These are phyloP conservation scores for Diplodia sapinea DNA, from an alignment of 2,329 filamentous ascomycete genomes.

Conservation along the genomic window DNA sequence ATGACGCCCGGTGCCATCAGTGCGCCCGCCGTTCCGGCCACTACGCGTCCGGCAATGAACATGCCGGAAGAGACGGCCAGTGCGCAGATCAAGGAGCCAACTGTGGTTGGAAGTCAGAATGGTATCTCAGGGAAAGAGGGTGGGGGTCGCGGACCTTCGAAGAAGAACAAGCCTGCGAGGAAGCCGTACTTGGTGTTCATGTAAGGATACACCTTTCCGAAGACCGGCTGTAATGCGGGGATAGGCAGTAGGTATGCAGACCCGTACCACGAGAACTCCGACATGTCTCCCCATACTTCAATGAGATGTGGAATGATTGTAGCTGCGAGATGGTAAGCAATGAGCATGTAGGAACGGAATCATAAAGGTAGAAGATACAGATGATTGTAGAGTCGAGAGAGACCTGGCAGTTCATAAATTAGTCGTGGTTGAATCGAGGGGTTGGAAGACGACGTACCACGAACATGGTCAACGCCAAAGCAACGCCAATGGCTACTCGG, in stretches of 20 bases:
- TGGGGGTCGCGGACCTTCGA: not conserved
- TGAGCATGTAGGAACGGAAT: too few relatives aligned
- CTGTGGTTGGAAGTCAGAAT: not conserved
- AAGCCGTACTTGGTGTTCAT: conserved; percentile 16
- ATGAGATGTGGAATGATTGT: conserved; percentile 12
- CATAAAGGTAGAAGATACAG: not conserved
- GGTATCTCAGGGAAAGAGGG: too few relatives aligned
- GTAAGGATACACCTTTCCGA: conserved; percentile 9
- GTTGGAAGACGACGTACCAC: not conserved
- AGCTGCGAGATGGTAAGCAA: not conserved
- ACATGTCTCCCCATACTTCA: conserved; percentile 18
- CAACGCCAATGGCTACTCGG: not conserved
- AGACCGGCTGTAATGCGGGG: conserved; percentile 1
- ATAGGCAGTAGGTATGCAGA: conserved; percentile 7
- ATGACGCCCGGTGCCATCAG: conserved; percentile 18
- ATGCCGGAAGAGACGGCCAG: not conserved
- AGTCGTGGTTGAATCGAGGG: not conserved
- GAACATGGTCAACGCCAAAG: conserved; percentile 12
- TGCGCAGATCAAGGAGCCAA: conserved; percentile 8
- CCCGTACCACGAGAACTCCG: conserved; percentile 12
- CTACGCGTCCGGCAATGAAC: conserved; percentile 6
- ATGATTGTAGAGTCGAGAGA: conserved; percentile 8
- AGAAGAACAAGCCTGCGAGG: conserved; percentile 13
- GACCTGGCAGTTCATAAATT: not conserved
- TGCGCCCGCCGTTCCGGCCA: conserved; percentile 13